Evolutionary conservation across 441 rosid genomes (phyloP).

Genomic region (Populus hybrid): DNA sequence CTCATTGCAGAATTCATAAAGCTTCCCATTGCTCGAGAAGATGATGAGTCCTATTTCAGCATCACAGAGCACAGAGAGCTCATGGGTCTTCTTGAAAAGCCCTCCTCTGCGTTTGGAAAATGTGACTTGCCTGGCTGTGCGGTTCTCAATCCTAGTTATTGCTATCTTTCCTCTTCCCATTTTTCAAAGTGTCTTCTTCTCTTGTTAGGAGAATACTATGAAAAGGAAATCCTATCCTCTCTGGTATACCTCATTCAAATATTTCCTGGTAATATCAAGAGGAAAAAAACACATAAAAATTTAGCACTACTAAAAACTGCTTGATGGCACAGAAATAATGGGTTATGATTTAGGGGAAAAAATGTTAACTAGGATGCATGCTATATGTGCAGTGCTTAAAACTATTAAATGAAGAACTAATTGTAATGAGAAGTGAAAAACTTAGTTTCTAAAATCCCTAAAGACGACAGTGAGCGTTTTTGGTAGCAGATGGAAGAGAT

Average conservation of each 20-base stretch:
- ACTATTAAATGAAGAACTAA: too few species aligned
- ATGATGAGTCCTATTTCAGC: too few species aligned
- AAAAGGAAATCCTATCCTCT: not conserved
- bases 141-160: slow-evolving; percentile 38
- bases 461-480: not conserved
- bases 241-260: not conserved
- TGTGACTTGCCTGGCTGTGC: slow-evolving; percentile 40
- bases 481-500: too few species aligned
- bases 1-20: slow-evolving; percentile 32
- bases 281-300: too few species aligned
- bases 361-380: not conserved
- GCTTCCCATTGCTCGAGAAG: slow-evolving; percentile 37
- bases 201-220: not conserved
- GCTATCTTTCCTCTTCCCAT: slow-evolving; percentile 45
- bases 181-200: not conserved
- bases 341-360: too few species aligned
- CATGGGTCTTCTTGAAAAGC: slow-evolving; percentile 41
- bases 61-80: slow-evolving; percentile 39
- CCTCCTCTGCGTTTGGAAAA: slow-evolving; percentile 40
- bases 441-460: not conserved
- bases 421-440: not conserved
- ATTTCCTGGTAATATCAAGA: not conserved
- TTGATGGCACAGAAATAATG: not conserved
- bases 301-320: not conserved
- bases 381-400: not conserved